Base-by-base conservation (phyloP, 371 early-diverging fungal genomes). In the Sporodiniella umbellata region DNA sequence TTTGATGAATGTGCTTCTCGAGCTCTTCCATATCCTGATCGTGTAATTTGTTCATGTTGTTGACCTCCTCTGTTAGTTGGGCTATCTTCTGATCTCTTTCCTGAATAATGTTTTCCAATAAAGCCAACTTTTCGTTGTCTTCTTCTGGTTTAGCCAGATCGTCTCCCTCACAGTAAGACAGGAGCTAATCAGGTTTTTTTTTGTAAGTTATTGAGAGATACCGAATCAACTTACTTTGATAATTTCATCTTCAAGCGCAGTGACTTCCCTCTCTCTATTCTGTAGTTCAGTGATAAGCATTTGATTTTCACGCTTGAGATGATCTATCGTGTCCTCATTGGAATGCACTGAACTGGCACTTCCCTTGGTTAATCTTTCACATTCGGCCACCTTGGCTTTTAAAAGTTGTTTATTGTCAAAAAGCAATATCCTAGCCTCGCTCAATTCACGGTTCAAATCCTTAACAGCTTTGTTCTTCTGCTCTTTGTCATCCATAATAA, bases 391-490 rank as follows among this genome's bases (percentile, higher is more conserved):
- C 8, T 69, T 66, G 22, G 38, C 49, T 11, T 60, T 60, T 7
- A 77, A 39, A 26, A 58, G 57, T 33, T 65, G 64, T 14, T 65
- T 60, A 3, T 61, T 25, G 17, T 72, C 68, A 14, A 60, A 56
- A 8, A 70, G 42, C 8, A 58, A 31, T 14, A 25, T 44, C 19
- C 43, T 51, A 31, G 44, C 15, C 14, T 68, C 60, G 11, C 70
- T 69, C 43, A 64, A 24, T 11, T 66, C 57, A 1, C 42, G 22
- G 11, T 59, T 45, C 28, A 72, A 31, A 18, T 52, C 57, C 18
- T 68, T 60, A n/a, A 76, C 47, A 14, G 66, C 57, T 28, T 56
- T 61, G n/a, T 62, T 51, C 23, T 70, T 72, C n/a, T 65, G 51
- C 15, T 60, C 46, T 4, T 71, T 31, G 22, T 75, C 70, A 11